Base-by-base conservation (phyloP, 768 basidiomycete species). In the Kwoniella newhampshirensis region DNA sequence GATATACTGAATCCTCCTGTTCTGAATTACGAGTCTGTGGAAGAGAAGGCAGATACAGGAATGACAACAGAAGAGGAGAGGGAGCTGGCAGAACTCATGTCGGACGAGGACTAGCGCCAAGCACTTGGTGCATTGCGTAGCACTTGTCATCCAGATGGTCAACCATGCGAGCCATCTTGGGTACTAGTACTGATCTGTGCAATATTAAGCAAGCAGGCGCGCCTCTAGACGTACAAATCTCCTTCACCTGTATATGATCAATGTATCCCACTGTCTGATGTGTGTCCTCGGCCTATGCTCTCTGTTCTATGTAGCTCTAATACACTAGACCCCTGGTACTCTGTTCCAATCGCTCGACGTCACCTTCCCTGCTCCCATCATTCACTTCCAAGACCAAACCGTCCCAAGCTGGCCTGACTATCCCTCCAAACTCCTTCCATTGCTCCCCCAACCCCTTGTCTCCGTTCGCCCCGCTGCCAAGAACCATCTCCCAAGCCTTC, bases 11-110 rank as follows among this genome's bases (percentile, higher is more conserved):
- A 76, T 45, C 73, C 77, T 9, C 63, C 74, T 54, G 64, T 68
- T 0, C 61, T 71, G 43, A 25, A 68, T 9, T 66, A 62, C 12
- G 52, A 68, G n/a, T 71, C 74, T 32, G 65, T 66, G 39, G 45
- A 26, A 30, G 63, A 70, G 30, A 71, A 82, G 40, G 60, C 60
- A 40, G 62, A 67, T 35, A 59, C 75, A 27, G 72, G 79, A 51
- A 70, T 93, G 75, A 87, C 91, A 9, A 89, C 87, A 67, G 93
- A 94, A 50, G 93, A 96, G 76, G 91, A 92, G 67, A 81, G 84
- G 20, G 91, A 96, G 74, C 79, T 97, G 20, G 91, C 85, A 35
- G 91, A 91, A 69, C 75, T 96, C 35, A 82, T 87, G 82, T 80
- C 73, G 13, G 73, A 67, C n/a, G 63, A 66, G 13, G 55, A 63